A percentile compares a stretch with the other conserved stretches of the same genome.
These are phyloP conservation scores for Zea luxurians DNA, from an alignment of 176 grass and related monocot species.

Conservation along the genomic window DNA sequence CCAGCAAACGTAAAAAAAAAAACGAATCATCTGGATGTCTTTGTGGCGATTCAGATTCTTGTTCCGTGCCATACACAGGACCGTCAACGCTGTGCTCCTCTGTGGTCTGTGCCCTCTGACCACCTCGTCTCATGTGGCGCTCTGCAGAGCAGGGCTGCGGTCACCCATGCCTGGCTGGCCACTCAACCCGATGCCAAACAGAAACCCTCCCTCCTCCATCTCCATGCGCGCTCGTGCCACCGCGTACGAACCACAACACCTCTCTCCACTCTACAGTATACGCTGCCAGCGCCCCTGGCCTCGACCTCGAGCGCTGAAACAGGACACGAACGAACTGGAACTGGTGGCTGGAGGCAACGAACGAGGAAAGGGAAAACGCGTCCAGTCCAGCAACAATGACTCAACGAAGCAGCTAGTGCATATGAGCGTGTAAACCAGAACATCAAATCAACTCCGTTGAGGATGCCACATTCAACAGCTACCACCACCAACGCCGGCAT, in stretches of 20 bases:
- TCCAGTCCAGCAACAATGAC: neutral
- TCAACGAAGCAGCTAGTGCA: neutral
- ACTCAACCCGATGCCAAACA: too few relatives aligned
- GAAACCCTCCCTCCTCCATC: neutral
- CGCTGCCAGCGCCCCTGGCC: neutral
- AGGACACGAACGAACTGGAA: neutral
- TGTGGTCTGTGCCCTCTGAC: too few relatives aligned
- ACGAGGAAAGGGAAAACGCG: neutral
- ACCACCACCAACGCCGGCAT: neutral
- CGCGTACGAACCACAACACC: neutral
- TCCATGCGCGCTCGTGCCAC: neutral
- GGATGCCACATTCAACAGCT: neutral
- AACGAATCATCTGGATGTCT: too few relatives aligned
- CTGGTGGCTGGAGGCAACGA: neutral
- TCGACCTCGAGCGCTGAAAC: neutral
- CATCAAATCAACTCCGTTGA: conserved; percentile 32
- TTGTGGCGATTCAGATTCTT: too few relatives aligned
- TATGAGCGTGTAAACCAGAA: neutral
- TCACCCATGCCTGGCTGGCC: too few relatives aligned
- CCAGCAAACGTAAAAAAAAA: too few relatives aligned
- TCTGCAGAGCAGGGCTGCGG: too few relatives aligned
- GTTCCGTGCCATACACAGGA: too few relatives aligned
- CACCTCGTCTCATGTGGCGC: too few relatives aligned
- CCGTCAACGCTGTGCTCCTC: too few relatives aligned
- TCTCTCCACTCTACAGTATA: neutral